These are phyloP conservation scores for Trifolium pratense DNA, from an alignment of 306 rosid genomes.

Conservation along the genomic window DNA sequence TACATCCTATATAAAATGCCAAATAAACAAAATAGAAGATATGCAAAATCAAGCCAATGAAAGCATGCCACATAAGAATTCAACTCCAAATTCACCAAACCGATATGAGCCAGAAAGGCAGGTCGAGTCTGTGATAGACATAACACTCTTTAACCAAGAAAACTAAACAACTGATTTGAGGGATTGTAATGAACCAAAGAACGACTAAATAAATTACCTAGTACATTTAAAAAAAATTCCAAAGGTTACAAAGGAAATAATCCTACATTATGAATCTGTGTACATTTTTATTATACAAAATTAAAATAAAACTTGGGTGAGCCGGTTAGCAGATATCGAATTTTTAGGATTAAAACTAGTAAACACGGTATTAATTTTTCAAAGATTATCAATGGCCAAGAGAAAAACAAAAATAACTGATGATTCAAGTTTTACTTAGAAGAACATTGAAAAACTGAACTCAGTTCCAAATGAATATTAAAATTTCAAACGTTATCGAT, in stretches of 20 bases:
- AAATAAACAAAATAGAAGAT: neutral
- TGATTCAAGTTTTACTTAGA: neutral
- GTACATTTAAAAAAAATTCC: neutral
- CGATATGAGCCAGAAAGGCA: neutral
- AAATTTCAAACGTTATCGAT: too few species aligned
- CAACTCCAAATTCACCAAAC: neutral
- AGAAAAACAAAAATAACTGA: neutral
- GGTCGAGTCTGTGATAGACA: neutral
- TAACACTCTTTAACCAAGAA: neutral
- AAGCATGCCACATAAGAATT: neutral
- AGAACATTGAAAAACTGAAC: neutral
- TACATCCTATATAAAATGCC: too few species aligned
- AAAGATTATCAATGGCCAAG: neutral
- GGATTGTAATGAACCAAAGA: neutral
- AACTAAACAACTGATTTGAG: neutral
- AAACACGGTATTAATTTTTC: neutral
- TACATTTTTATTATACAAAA: too few species aligned
- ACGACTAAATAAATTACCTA: neutral
- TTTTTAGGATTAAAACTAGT: neutral
- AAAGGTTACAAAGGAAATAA: neutral
- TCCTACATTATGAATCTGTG: neutral
- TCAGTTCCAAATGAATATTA: neutral
- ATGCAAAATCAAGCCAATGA: neutral
- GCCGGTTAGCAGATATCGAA: neutral
- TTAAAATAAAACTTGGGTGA: neutral